Evolutionary conservation across 2,329 filamentous ascomycete species (phyloP).

Genomic region (Phoma sp.): DNA sequence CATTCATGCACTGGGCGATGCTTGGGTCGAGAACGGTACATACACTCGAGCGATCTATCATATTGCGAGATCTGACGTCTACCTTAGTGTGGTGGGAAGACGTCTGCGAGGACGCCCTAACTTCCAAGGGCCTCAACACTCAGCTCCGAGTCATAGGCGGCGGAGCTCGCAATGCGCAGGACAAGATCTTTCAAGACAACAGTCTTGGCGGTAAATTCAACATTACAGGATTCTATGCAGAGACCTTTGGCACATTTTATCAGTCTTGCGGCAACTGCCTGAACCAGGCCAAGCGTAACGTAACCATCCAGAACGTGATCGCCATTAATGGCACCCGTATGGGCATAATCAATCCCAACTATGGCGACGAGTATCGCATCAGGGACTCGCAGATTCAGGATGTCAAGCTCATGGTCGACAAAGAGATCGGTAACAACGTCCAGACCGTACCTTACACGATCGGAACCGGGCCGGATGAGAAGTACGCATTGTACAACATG

Average conservation of each 20-base stretch:
- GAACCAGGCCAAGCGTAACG: slow-evolving; percentile 36
- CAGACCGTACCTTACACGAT: slow-evolving; percentile 35
- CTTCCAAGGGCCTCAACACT: slow-evolving; percentile 33
- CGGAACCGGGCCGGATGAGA: slow-evolving; percentile 34
- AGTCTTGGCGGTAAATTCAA: slow-evolving; percentile 31
- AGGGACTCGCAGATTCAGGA: slow-evolving; percentile 28
- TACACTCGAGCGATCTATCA: too few species aligned
- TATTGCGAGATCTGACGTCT: not conserved
- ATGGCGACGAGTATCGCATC: slow-evolving; percentile 34
- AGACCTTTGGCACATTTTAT: slow-evolving; percentile 35
- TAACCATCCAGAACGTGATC: slow-evolving; percentile 35
- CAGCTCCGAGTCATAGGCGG: slow-evolving; percentile 37
- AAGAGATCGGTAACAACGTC: slow-evolving; percentile 36
- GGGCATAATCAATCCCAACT: slow-evolving; percentile 37
- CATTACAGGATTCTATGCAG: slow-evolving; percentile 34
- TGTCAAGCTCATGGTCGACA: slow-evolving; percentile 30
- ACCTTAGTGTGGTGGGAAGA: slow-evolving; percentile 35
- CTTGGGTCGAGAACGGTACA: slow-evolving; percentile 37
- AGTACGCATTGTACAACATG: slow-evolving; percentile 34
- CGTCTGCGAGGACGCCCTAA: slow-evolving; percentile 34
- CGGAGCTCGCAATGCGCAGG: slow-evolving; percentile 32
- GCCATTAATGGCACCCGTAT: slow-evolving; percentile 33
- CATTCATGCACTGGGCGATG: slow-evolving; percentile 33
- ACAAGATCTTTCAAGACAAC: slow-evolving; percentile 33
- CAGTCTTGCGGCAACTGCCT: slow-evolving; percentile 35